Evolutionary conservation across 106 monocot species (phyloP), one percentile per base, ranked within the genome.

Genomic region (Phalaenopsis equestris): DNA sequence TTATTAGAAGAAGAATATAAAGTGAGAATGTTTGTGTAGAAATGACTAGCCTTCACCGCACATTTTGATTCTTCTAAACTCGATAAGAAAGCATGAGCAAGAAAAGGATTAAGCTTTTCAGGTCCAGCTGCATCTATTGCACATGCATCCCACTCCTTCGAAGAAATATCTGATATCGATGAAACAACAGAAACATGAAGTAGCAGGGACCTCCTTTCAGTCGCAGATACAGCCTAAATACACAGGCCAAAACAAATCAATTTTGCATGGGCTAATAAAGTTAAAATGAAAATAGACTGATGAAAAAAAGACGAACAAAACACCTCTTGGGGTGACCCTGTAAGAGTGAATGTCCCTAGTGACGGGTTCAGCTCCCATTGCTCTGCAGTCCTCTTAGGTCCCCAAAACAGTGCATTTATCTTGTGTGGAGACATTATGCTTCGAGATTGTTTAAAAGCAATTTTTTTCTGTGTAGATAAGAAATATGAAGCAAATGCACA

Each of bases 71-170:
- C 98, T 82, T 99, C 98, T 86, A 99, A 86, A 79, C 89, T 89
- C 57, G 83, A 88, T 42, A 99, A 86, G 68, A 99, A 99, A 84
- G 88, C 92, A 92, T 99, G 91, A 75, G 89, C 81, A 37, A 90
- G 89, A 75, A 99, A 99, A 83, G 98, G 98, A 85, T 99, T 93
- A 77, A 89, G 86, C 55, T 87, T 86, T 75, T 91, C 91, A 55
- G 18, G 72, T 14, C 91, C 86, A 88, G 84, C 83, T 48, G 91
- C 79, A 86, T 93, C 94, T 72, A 81, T 8, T 42, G 91, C 94
- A 83, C 98, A 99, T 72, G 88, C 89, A 91, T 99, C 94, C 98
- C 98, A 99, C 75, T 93, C 94, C 78, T 81, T 67, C 3, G 90
- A 67, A 56, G 92, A 68, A 84, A 99, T 87, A 43, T 93, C 89